Conservation (phyloP, 2,329 filamentous ascomycete species). For the Botrytis fabae region DNA sequence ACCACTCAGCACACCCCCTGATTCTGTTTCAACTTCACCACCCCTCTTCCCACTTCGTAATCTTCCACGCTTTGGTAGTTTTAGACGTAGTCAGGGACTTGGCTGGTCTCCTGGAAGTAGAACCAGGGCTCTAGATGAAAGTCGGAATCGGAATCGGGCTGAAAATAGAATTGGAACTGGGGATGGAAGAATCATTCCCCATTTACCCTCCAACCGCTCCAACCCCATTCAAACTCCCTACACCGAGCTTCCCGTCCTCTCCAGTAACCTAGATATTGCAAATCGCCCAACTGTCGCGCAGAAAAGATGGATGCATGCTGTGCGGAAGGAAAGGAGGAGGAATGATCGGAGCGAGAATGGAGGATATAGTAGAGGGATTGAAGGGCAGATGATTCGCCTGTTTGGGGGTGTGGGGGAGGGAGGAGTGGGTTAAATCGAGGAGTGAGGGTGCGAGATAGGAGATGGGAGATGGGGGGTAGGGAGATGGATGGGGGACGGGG, state of each 20-base stretch:
- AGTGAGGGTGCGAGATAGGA: too few species aligned
- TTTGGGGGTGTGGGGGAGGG: background rate
- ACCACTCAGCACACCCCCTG: background rate
- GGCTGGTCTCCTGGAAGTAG: background rate
- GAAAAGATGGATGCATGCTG: background rate
- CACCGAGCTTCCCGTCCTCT: background rate
- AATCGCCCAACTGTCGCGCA: background rate
- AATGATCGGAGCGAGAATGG: background rate
- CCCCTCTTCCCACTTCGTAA: background rate
- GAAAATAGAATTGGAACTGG: too few species aligned
- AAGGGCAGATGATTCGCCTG: background rate
- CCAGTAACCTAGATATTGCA: background rate
- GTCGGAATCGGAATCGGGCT: too few species aligned
- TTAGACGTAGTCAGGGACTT: fast-evolving
- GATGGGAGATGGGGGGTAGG: background rate
- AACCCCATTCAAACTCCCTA: background rate
- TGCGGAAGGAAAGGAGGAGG: too few species aligned
- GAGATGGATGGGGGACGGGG: background rate
- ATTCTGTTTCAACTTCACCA: background rate
- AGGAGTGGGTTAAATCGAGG: too few species aligned
- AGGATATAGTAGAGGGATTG: background rate
- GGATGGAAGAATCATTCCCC: background rate
- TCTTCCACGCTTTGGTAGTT: background rate
- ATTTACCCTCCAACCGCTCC: background rate
- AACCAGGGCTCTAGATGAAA: too few species aligned